These are phyloP conservation scores for Yamadazyma philogaea DNA, from an alignment of 805 yeast species.

Conservation along the genomic window DNA sequence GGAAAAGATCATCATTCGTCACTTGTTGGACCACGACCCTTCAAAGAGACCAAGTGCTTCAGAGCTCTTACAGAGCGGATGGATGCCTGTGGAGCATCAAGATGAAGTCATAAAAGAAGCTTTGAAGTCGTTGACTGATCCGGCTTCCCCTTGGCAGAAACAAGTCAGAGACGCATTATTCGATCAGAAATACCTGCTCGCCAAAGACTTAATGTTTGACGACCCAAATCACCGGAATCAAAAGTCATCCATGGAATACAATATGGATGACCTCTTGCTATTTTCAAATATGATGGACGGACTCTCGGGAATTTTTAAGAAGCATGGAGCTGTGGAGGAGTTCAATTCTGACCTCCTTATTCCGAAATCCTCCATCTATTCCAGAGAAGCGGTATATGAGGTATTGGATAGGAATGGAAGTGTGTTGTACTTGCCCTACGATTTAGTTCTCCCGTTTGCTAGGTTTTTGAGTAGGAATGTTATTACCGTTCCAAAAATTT, in stretches of 20 bases:
- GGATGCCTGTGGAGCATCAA: conserved; percentile 83
- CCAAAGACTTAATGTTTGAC: conserved; percentile 82
- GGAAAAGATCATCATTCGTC: conserved; percentile 65
- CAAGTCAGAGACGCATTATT: conserved; percentile 87
- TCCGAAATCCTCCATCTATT: conserved; percentile 72
- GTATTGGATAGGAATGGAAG: conserved; percentile 83
- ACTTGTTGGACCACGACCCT: conserved; percentile 78
- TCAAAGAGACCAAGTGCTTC: conserved; percentile 75
- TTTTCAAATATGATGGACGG: conserved; percentile 59
- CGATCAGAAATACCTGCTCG: conserved; percentile 78
- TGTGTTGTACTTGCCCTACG: conserved; percentile 85
- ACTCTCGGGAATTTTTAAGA: conserved; percentile 59
- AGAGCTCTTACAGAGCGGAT: conserved; percentile 71
- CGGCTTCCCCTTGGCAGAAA: conserved; percentile 91
- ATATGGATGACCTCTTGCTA: conserved; percentile 48
- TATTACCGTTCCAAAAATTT: conserved; percentile 55
- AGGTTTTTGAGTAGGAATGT: conserved; percentile 69
- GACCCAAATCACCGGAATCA: conserved; percentile 30
- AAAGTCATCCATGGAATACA: conserved; percentile 23
- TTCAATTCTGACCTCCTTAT: conserved; percentile 62
- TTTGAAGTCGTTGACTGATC: conserved; percentile 76
- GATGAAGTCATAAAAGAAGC: conserved; percentile 90
- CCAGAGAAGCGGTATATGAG: conserved; percentile 68
- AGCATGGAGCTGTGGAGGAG: conserved; percentile 86
- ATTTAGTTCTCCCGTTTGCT: conserved; percentile 86